phyloP scores from a whole-genome alignment of 495 filamentous ascomycete species.

The Penicillium dipodomyicola region DNA sequence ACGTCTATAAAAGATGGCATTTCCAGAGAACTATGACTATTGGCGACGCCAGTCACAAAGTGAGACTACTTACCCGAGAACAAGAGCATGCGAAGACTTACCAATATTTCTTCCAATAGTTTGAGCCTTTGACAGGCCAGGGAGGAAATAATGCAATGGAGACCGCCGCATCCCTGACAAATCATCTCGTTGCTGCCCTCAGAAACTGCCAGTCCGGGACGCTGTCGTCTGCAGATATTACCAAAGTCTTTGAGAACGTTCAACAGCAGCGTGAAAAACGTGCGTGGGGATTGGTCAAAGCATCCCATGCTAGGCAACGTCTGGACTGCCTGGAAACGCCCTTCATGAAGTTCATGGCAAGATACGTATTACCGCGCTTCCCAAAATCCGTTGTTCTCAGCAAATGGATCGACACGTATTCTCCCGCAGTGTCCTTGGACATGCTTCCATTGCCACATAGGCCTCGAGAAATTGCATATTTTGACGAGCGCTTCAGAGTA shows the following conservation, averaged over 20 bases:
- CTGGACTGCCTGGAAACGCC: slow-evolving; percentile 22
- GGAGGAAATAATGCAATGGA: slow-evolving; percentile 44
- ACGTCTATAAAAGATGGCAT: slow-evolving; percentile 28
- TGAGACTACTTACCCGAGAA: neutral
- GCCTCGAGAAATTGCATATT: slow-evolving; percentile 9
- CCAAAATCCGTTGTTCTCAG: slow-evolving; percentile 1
- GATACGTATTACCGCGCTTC: slow-evolving; percentile 8
- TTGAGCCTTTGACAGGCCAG: slow-evolving; percentile 23
- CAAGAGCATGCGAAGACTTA: neutral
- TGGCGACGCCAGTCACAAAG: slow-evolving; percentile 31
- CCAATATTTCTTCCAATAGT: slow-evolving; percentile 6
- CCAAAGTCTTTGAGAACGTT: slow-evolving; percentile 13
- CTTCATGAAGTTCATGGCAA: slow-evolving; percentile 12
- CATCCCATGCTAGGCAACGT: slow-evolving; percentile 18
- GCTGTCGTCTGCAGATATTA: slow-evolving; percentile 14
- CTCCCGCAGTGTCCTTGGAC: slow-evolving; percentile 15
- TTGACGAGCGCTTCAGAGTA: slow-evolving; percentile 13
- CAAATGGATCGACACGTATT: slow-evolving; percentile 8
- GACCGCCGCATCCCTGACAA: slow-evolving; percentile 37
- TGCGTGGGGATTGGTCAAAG: slow-evolving; percentile 12
- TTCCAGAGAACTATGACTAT: slow-evolving; percentile 24
- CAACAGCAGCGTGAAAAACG: slow-evolving; percentile 18
- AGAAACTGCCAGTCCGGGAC: neutral
- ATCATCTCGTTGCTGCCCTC: slow-evolving; percentile 20
- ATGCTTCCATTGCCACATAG: slow-evolving; percentile 19